Base-by-base conservation (phyloP, 2,329 filamentous ascomycete genomes). In the Sporothrix humicola region DNA sequence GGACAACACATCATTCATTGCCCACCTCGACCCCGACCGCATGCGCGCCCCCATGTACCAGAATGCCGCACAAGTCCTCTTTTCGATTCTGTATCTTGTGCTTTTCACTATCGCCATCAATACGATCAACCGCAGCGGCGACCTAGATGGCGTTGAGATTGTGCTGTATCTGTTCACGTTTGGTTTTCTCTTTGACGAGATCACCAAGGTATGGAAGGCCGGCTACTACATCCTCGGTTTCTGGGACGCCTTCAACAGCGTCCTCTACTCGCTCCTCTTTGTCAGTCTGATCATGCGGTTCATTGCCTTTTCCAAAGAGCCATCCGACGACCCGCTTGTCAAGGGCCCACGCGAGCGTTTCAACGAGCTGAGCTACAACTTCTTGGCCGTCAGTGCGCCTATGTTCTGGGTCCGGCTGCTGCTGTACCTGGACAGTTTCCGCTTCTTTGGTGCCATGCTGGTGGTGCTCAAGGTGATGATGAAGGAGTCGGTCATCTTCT, bases 391-490 rank as follows among this genome's bases (percentile, higher is more conserved):
- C 81, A 91, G 91, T 2, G 95, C 96, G 0, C 96, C 96, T 0
- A 93, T 99, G 93, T 98, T 99, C 82, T 99, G 96, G 95, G 92
- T 91, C 79, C 92, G 96, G 4, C 87, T 99, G 74, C 84, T 99
- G 75, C 88, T 99, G 7, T 99, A 98, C 80, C 89, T 99, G 20
- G 96, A 99, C 82, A 93, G 92, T 48, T 89, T 97, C 86, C 91
- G 93, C 72, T 99, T 99, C 85, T 99, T 99, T 79, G 96, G 96
- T 31, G 94, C 95, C 69, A 99, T 99, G 96, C 88, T 99, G 0
- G 95, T 99, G 1, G 95, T 99, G 1, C 86, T 99, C 61, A 97
- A 98, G 81, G 92, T 95, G 70, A 95, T 95, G 93, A 95, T 95
- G 92, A 94, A 93, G 79, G 92, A 95, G 82, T 97, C 93, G 0